Evolutionary conservation across 139 green algal genomes (phyloP).

Genomic region (Chlamydomonas incerta): DNA sequence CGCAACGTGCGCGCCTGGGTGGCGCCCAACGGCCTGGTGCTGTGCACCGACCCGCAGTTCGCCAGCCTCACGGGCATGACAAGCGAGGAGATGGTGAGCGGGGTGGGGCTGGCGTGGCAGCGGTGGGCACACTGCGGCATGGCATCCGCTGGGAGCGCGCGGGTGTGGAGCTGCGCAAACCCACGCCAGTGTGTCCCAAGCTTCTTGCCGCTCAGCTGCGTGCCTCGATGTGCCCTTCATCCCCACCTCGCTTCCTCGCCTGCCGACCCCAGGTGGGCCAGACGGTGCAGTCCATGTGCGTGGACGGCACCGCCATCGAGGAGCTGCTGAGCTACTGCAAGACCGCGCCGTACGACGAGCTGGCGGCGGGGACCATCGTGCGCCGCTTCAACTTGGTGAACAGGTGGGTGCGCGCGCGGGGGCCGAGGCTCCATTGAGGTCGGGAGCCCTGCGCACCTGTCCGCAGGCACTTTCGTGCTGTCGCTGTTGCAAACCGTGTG

Average conservation of each 20-base stretch:
- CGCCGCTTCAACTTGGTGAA: neutral
- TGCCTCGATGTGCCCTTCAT: too few species aligned
- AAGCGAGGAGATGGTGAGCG: neutral
- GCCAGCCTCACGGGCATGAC: neutral
- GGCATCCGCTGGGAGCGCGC: too few species aligned
- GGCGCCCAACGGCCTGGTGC: slow-evolving; percentile 29
- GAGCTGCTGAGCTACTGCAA: slow-evolving; percentile 25
- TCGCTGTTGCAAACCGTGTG: too few species aligned
- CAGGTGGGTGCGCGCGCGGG: too few species aligned
- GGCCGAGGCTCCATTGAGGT: too few species aligned
- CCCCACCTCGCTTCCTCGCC: neutral
- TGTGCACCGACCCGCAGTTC: slow-evolving; percentile 43
- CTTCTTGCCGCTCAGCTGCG: too few species aligned
- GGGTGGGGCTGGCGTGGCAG: too few species aligned
- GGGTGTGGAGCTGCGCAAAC: too few species aligned
- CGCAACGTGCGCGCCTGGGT: slow-evolving; percentile 40
- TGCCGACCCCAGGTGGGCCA: slow-evolving; percentile 1
- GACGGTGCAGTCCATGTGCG: neutral
- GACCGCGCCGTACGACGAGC: neutral
- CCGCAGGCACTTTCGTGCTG: too few species aligned
- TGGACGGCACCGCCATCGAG: neutral
- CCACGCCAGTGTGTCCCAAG: too few species aligned
- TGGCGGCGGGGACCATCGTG: slow-evolving; percentile 13
- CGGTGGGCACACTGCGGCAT: too few species aligned
- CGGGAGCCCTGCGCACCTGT: too few species aligned